phyloP scores from a whole-genome alignment of 2,329 filamentous ascomycete species.

The Fusarium aywerte region DNA sequence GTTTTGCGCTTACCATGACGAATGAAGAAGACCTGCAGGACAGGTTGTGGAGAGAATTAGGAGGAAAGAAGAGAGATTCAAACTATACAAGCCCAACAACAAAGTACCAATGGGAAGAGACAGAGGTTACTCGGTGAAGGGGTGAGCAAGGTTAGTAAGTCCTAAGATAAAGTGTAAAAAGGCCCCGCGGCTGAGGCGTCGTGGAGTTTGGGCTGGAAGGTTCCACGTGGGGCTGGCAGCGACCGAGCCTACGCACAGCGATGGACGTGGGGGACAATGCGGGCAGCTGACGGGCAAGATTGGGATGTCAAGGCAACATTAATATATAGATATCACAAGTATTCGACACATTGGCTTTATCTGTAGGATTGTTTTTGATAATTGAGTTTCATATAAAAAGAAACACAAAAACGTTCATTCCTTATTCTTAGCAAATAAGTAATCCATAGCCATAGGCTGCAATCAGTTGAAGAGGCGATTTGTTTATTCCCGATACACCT shows the following conservation, averaged over 20 bases:
- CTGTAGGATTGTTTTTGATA: not conserved
- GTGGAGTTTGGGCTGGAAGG: conserved; percentile 46
- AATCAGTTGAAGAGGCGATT: conserved; percentile 10
- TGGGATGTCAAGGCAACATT: not conserved
- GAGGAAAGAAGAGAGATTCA: not conserved
- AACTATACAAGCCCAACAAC: not conserved
- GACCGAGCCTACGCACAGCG: not conserved
- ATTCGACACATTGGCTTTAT: not conserved
- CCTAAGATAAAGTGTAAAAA: conserved; percentile 25
- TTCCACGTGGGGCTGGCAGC: conserved; percentile 46
- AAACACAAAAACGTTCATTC: not conserved
- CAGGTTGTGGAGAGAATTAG: conserved; percentile 6
- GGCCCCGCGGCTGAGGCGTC: conserved; percentile 40
- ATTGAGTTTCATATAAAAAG: too few relatives aligned
- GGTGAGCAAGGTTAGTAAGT: conserved; percentile 21
- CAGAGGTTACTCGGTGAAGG: conserved; percentile 7
- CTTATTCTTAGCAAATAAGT: not conserved
- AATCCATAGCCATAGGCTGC: not conserved
- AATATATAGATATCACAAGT: not conserved
- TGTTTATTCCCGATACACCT: not conserved
- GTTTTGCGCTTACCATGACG: conserved; percentile 26
- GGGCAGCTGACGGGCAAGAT: not conserved
- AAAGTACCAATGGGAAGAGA: conserved; percentile 15
- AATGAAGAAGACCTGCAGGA: conserved; percentile 16
- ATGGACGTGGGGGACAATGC: conserved; percentile 1